These are phyloP conservation scores for Eucalyptus caleyi DNA, from an alignment of 345 rosid species.

Conservation along the genomic window DNA sequence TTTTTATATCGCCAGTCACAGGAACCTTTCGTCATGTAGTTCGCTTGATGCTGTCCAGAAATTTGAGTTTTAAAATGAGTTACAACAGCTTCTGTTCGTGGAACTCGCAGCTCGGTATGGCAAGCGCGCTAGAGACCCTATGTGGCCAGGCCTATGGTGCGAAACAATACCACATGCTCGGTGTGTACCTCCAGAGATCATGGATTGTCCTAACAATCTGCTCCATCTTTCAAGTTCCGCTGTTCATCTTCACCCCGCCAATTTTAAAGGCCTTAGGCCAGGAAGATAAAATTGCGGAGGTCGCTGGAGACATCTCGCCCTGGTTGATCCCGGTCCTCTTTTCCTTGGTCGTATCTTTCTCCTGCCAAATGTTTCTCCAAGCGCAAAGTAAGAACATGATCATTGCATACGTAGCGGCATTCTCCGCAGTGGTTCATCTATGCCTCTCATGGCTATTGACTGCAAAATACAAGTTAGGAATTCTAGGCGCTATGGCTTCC, in stretches of 20 bases:
- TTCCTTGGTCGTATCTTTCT: conserved; percentile 28
- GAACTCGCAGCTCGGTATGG: conserved; percentile 65
- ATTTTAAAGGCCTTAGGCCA: conserved; percentile 49
- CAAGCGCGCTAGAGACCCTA: conserved; percentile 70
- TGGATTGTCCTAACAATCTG: conserved; percentile 43
- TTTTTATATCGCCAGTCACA: not conserved
- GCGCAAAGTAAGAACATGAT: conserved; percentile 76
- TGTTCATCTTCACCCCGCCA: conserved; percentile 41
- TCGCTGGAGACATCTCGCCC: conserved; percentile 29
- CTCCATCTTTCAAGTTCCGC: conserved; percentile 34
- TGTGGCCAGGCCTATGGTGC: conserved; percentile 94
- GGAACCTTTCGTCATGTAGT: not conserved
- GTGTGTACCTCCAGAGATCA: conserved; percentile 71
- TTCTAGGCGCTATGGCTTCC: conserved; percentile 54
- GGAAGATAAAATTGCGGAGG: conserved; percentile 28
- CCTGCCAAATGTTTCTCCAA: conserved; percentile 80
- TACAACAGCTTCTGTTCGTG: not conserved
- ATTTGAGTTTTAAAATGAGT: not conserved
- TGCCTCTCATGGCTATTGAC: conserved; percentile 62
- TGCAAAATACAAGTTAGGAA: conserved; percentile 33
- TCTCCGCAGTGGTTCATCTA: conserved; percentile 27
- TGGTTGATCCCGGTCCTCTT: conserved; percentile 50
- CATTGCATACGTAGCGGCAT: conserved; percentile 51
- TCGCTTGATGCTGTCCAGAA: not conserved
- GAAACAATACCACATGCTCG: conserved; percentile 67